Base-by-base conservation (phyloP, 441 rosid genomes). In the Metrosideros polymorpha region DNA sequence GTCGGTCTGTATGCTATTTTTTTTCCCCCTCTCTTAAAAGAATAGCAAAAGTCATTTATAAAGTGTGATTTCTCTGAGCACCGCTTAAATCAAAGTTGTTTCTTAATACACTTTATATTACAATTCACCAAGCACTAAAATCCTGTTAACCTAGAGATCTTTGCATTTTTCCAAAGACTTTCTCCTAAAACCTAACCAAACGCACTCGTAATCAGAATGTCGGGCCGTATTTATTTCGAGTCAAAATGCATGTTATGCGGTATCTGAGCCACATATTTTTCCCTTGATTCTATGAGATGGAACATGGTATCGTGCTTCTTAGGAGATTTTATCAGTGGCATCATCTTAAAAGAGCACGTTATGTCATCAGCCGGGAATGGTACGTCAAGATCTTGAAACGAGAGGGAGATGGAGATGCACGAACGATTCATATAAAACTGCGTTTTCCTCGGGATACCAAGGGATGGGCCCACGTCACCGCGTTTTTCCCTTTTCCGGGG, bases 31-130 rank as follows among this genome's bases (percentile, higher is more conserved):
- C n/a, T n/a, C n/a, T n/a, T n/a, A n/a, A n/a, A n/a, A n/a, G n/a
- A n/a, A n/a, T n/a, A 45, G 49, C 49, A 2, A 45, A 45, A 45
- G 49, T 12, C 49, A 10, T 2, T 45, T 10, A 10, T 12, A 45
- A 45, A 45, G 10, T 45, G 49, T 56, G 5, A 12, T 56, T 27
- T 27, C 12, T 56, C 1, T 3, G 5, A 4, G 27, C 2, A 57
- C 4, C n/a, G n/a, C 13, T 57, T 57, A 57, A n/a, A n/a, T n/a
- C 15, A 57, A n/a, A n/a, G 17, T n/a, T 7, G 0, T 13, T 57
- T 57, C n/a, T 1, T 0, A 0, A 66, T 35, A 2, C 12, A 19
- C 3, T 66, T 19, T 19, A 19, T 7, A 35, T 3, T 2, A 9
- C 4, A 32, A 66, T 32, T 19, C 5, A 35, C 3, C 0, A 0